Percentiles rank a stretch among this genome's conserved stretches.
These are phyloP conservation scores for Cystoderma amianthinum DNA, from an alignment of 768 basidiomycete genomes.

Conservation along the genomic window DNA sequence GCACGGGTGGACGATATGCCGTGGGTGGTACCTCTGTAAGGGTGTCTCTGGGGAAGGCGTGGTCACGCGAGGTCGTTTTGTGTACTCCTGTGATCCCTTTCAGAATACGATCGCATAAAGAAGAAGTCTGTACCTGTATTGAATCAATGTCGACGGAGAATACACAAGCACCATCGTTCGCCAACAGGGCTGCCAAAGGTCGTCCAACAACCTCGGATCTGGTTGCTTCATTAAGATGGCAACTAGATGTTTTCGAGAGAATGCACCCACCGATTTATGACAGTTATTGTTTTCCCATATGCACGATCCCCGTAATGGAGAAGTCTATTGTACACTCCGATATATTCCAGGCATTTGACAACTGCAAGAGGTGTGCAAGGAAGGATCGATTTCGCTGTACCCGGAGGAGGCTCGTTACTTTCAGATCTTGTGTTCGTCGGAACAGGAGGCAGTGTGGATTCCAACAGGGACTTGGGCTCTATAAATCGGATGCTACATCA, in stretches of 20 bases:
- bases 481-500: slow-evolving; percentile 84
- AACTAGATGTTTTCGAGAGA: no score
- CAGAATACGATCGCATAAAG: neutral
- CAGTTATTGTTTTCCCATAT: slow-evolving; percentile 86
- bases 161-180: slow-evolving; percentile 95
- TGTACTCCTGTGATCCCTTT: slow-evolving; percentile 65
- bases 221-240: no score
- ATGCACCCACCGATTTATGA: slow-evolving; percentile 78
- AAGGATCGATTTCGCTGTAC: slow-evolving; percentile 92
- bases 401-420: slow-evolving; percentile 65
- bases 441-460: slow-evolving; percentile 35
- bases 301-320: slow-evolving; percentile 93
- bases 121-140: slow-evolving; percentile 51
- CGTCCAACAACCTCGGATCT: slow-evolving; percentile 97
- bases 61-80: slow-evolving; percentile 66
- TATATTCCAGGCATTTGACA: slow-evolving; percentile 88
- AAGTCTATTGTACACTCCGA: slow-evolving; percentile 89
- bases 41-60: slow-evolving; percentile 17
- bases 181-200: slow-evolving; percentile 89
- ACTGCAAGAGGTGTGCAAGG: slow-evolving; percentile 97
- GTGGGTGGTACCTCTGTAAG: slow-evolving; percentile 66
- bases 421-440: slow-evolving; percentile 21
- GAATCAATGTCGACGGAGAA: slow-evolving; percentile 95
- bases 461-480: slow-evolving; percentile 61
- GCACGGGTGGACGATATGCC: slow-evolving; percentile 73